phyloP scores from a whole-genome alignment of 805 yeast species.

The Nakazawaea ambrosiae region DNA sequence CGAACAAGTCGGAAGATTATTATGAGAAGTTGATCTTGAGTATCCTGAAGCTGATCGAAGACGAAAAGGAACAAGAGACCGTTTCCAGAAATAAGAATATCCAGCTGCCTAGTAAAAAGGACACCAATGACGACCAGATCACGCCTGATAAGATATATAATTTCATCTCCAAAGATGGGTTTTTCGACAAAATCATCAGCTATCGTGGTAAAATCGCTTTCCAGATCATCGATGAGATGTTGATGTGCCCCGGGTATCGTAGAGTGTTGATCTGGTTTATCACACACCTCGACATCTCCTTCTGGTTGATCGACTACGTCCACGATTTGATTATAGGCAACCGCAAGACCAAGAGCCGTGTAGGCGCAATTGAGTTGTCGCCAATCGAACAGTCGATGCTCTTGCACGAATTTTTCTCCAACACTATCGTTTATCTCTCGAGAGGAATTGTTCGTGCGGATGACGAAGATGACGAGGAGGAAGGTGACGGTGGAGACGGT shows the following conservation, averaged over 20 bases:
- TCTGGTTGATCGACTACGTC: slow-evolving; percentile 52
- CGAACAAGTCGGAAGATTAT: slow-evolving; percentile 18
- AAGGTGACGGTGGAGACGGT: slow-evolving; percentile 8
- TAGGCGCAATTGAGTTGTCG: slow-evolving; percentile 46
- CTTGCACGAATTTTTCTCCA: slow-evolving; percentile 62
- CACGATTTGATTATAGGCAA: slow-evolving; percentile 51
- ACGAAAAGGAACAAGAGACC: too few relatives aligned
- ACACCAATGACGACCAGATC: slow-evolving; percentile 12
- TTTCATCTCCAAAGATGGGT: slow-evolving; percentile 33
- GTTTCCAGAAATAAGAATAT: neutral
- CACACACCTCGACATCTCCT: slow-evolving; percentile 53
- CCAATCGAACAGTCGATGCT: slow-evolving; percentile 60
- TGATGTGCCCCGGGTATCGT: slow-evolving; percentile 62
- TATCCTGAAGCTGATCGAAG: slow-evolving; percentile 45
- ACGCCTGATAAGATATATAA: slow-evolving; percentile 48
- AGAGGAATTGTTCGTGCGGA: slow-evolving; percentile 21
- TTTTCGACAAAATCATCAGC: slow-evolving; percentile 45
- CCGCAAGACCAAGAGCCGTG: slow-evolving; percentile 58
- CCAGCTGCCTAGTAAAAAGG: neutral
- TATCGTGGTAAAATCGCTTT: slow-evolving; percentile 47
- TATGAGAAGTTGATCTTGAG: slow-evolving; percentile 39
- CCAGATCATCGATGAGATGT: slow-evolving; percentile 58
- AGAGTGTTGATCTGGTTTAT: slow-evolving; percentile 61
- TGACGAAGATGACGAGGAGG: slow-evolving; percentile 1
- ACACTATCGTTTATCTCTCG: slow-evolving; percentile 37